phyloP scores from a whole-genome alignment of 1,139 yeast species.

The Yamadazyma sp. region DNA sequence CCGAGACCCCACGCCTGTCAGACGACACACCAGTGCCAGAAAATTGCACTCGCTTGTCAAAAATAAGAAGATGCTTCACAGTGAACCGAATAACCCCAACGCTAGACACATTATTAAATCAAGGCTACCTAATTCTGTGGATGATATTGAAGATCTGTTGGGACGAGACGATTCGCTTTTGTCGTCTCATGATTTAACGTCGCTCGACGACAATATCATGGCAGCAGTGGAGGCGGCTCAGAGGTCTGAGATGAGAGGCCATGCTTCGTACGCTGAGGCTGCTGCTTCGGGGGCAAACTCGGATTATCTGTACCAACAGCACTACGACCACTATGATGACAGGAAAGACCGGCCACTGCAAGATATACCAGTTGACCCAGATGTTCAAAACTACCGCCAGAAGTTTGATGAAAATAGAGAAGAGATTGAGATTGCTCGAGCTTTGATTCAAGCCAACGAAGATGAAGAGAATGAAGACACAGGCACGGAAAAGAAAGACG shows the following conservation, averaged over 20 bases:
- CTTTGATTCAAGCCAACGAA: slow-evolving; percentile 61
- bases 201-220: slow-evolving; percentile 54
- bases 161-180: slow-evolving; percentile 31
- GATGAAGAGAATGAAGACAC: slow-evolving; percentile 17
- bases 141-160: slow-evolving; percentile 36
- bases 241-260: slow-evolving; percentile 29
- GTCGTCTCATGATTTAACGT: slow-evolving; percentile 39
- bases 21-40: slow-evolving; percentile 24
- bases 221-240: slow-evolving; percentile 72
- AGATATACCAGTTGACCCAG: slow-evolving; percentile 57
- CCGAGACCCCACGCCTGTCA: slow-evolving; percentile 31
- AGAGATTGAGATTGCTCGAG: slow-evolving; percentile 67
- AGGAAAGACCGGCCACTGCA: slow-evolving; percentile 1
- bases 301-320: slow-evolving; percentile 21
- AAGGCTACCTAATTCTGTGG: slow-evolving; percentile 22
- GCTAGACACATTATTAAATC: slow-evolving; percentile 23
- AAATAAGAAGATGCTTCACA: slow-evolving; percentile 18
- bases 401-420: slow-evolving; percentile 40
- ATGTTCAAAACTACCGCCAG: slow-evolving; percentile 55
- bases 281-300: slow-evolving; percentile 40
- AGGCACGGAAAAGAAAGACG: slow-evolving; percentile 17
- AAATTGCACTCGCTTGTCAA: slow-evolving; percentile 16
- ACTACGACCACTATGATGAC: slow-evolving; percentile 18
- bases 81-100: slow-evolving; percentile 24
- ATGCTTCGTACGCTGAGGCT: slow-evolving; percentile 39